These are phyloP conservation scores for Fagopyrum homotropicum DNA, from an alignment of 148 eudicot genomes.

Conservation along the genomic window DNA sequence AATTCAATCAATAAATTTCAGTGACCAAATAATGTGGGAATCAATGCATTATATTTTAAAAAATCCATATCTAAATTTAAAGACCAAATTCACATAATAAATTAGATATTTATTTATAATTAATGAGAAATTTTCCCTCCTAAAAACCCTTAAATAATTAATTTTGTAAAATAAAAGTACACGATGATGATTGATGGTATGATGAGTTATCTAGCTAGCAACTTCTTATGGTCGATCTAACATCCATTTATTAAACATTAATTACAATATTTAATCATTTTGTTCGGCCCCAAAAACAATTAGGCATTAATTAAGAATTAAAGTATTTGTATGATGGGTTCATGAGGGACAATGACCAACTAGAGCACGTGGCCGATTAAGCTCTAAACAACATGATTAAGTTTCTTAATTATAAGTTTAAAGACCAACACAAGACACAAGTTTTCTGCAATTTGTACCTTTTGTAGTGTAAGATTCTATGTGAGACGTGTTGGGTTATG, in stretches of 20 bases:
- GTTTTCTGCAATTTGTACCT: background rate
- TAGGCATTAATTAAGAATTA: background rate
- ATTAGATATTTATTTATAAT: no score
- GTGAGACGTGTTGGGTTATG: background rate
- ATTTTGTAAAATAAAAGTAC: background rate
- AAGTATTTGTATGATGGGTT: background rate
- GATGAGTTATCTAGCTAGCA: background rate
- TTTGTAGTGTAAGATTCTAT: background rate
- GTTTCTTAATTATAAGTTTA: background rate
- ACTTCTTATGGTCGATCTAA: background rate
- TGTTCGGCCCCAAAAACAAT: background rate
- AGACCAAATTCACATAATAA: no score
- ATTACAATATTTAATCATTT: background rate
- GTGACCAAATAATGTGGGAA: no score
- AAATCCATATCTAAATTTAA: no score
- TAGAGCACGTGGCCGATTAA: conserved; percentile 4
- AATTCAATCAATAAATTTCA: no score
- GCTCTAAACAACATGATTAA: conserved; percentile 7
- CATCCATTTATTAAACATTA: background rate
- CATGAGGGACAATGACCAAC: conserved; percentile 8
- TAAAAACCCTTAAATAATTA: no score
- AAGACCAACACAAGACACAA: background rate
- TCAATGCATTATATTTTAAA: no score
- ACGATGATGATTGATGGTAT: background rate
- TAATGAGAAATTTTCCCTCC: no score